Conservation (phyloP, 1,284 basidiomycete genomes). For the Stygiomarasmius scandens region DNA sequence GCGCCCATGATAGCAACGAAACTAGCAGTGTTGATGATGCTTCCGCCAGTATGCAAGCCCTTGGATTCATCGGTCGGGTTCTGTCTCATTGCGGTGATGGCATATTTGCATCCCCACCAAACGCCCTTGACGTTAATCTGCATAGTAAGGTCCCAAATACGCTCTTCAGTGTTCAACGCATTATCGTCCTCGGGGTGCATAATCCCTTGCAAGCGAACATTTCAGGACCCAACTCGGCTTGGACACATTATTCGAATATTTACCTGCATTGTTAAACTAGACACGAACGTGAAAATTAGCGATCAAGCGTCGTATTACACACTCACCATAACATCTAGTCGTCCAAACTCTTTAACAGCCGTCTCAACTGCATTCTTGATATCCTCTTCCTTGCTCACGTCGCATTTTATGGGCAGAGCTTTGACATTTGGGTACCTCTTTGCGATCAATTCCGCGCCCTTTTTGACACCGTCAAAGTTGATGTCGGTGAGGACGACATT, state of each 20-base stretch:
- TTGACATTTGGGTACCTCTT: constrained; percentile 72
- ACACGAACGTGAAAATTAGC: not conserved
- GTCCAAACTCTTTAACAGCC: constrained; percentile 83
- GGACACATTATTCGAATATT: constrained; percentile 13
- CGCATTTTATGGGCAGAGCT: constrained; percentile 75
- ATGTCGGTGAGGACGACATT: constrained; percentile 87
- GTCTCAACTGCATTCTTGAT: constrained; percentile 81
- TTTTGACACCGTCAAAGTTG: constrained; percentile 78
- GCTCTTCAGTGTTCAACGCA: constrained; percentile 93
- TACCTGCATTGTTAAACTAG: constrained; percentile 89
- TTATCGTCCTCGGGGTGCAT: constrained; percentile 96
- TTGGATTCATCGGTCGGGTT: constrained; percentile 84
- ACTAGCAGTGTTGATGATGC: constrained; percentile 96
- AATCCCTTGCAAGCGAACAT: constrained; percentile 76
- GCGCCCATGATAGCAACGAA: constrained; percentile 94
- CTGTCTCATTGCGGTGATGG: constrained; percentile 92
- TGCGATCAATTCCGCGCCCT: constrained; percentile 66
- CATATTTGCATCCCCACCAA: constrained; percentile 98
- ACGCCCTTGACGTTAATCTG: constrained; percentile 96
- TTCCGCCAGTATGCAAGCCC: constrained; percentile 83
- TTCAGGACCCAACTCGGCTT: not conserved
- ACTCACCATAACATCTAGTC: constrained; percentile 89
- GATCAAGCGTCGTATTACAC: not conserved
- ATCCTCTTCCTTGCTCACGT: constrained; percentile 88
- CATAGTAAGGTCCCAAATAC: constrained; percentile 95